Conservation (phyloP, 345 rosid genomes). For the Acer saccharum region DNA sequence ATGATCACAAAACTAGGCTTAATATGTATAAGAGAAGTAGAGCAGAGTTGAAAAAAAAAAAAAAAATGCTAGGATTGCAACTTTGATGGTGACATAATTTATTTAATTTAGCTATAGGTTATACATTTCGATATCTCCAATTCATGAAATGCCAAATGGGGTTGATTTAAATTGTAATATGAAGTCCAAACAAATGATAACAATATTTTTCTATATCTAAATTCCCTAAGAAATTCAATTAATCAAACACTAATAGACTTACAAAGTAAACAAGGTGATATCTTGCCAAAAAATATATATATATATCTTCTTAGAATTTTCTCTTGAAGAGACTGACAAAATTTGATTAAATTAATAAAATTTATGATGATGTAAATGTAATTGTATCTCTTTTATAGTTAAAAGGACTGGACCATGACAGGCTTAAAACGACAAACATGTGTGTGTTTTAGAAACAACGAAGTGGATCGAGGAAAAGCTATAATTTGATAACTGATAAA, state of each 20-base stretch:
- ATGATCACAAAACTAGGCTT: slow-evolving; percentile 10
- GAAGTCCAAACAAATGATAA: too few species aligned
- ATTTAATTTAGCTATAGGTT: neutral
- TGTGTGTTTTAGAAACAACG: neutral
- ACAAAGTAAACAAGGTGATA: neutral
- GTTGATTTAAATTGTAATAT: neutral
- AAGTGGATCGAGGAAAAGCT: neutral
- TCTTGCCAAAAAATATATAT: too few species aligned
- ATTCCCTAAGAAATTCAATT: too few species aligned
- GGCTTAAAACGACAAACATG: neutral
- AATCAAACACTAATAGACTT: neutral
- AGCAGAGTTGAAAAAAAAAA: neutral
- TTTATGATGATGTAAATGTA: neutral
- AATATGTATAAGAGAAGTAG: neutral
- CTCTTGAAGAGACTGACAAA: neutral
- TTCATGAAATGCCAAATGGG: slow-evolving; percentile 2
- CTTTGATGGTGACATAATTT: slow-evolving; percentile 13
- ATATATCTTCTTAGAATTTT: too few species aligned
- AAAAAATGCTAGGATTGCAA: slow-evolving; percentile 4
- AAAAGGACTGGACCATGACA: neutral
- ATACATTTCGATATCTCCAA: slow-evolving; percentile 21
- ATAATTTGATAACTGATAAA: neutral
- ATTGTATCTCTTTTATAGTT: neutral
- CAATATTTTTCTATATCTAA: too few species aligned
- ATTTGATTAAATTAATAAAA: neutral